Evolutionary conservation across 1,139 yeast species (phyloP).

Genomic region (Yarrowia galli): DNA sequence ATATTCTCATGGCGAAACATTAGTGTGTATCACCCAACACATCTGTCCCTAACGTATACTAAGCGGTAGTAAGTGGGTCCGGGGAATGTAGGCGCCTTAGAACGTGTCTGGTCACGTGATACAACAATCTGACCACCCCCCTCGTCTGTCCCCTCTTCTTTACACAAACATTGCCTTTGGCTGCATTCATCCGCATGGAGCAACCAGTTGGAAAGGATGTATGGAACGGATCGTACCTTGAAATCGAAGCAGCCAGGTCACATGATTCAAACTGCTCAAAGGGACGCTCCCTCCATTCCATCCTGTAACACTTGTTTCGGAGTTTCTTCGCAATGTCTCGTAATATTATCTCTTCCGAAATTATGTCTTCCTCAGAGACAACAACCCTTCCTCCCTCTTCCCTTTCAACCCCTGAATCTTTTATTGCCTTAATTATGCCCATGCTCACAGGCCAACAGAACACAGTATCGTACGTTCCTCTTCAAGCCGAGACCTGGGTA

Average conservation of each 20-base stretch:
- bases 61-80: no score
- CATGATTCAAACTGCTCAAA: neutral
- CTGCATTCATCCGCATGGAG: constrained; percentile 19
- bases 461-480: no score
- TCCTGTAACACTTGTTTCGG: neutral
- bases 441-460: no score
- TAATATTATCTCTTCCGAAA: neutral
- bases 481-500: no score
- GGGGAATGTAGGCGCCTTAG: no score
- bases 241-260: neutral
- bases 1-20: no score
- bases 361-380: neutral
- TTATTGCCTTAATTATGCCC: constrained; percentile 10
- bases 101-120: neutral
- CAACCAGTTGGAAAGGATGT: neutral
- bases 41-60: no score
- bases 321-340: neutral
- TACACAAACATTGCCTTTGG: neutral
- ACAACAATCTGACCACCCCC: neutral
- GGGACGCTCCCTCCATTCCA: neutral
- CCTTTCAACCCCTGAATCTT: constrained; percentile 11
- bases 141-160: neutral
- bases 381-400: no score
- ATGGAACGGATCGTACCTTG: no score
- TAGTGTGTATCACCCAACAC: neutral